Evolutionary conservation across 148 eudicot species (phyloP).

Genomic region (Arbutus unedo): DNA sequence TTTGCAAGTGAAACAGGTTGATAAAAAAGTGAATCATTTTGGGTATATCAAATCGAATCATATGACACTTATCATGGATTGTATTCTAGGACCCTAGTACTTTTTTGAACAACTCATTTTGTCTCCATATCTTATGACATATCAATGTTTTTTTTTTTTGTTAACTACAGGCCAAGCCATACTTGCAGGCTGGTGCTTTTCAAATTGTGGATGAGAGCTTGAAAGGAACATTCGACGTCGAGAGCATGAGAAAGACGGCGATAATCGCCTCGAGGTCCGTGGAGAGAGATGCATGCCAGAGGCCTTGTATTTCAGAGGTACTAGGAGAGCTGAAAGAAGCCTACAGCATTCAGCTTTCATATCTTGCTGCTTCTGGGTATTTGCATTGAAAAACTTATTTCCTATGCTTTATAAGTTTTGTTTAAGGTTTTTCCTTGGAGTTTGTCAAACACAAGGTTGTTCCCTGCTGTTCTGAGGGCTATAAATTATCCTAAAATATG

Average conservation of each 20-base stretch:
- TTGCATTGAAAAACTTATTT: conserved; percentile 13
- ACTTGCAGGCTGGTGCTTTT: conserved; percentile 75
- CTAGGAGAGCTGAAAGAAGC: conserved; percentile 67
- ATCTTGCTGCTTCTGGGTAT: conserved; percentile 49
- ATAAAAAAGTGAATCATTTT: too few species aligned
- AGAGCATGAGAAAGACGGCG: conserved; percentile 71
- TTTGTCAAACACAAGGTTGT: neutral
- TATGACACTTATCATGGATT: too few species aligned
- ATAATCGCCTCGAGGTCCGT: conserved; percentile 65
- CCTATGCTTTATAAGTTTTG: neutral
- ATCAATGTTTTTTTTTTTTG: neutral
- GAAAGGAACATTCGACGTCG: conserved; percentile 51
- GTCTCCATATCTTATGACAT: neutral
- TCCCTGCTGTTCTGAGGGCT: neutral
- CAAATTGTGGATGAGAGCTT: conserved; percentile 73
- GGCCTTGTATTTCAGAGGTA: conserved; percentile 62
- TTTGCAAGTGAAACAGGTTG: too few species aligned
- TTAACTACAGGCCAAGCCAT: conserved; percentile 68
- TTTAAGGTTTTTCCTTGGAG: neutral
- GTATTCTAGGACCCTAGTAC: neutral
- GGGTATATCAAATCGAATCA: too few species aligned
- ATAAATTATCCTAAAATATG: neutral
- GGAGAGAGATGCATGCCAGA: conserved; percentile 65
- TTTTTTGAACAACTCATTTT: neutral
- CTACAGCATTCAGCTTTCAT: conserved; percentile 65